Conservation (phyloP, 495 filamentous ascomycete genomes). For the Aspergillus leporis region DNA sequence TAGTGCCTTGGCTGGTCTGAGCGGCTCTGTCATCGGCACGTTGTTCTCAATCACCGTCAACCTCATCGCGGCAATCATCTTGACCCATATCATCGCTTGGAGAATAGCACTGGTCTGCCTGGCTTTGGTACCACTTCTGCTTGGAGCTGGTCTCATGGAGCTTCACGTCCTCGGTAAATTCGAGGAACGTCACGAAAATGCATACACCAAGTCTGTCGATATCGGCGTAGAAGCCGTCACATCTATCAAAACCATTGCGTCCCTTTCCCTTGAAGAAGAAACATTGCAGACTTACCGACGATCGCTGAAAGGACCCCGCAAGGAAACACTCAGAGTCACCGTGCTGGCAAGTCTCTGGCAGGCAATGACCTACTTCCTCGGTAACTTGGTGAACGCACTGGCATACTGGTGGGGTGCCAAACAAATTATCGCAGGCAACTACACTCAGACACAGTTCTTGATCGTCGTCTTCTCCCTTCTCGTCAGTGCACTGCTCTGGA, state of each 20-base stretch:
- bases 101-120: constrained; percentile 43
- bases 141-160: constrained; percentile 53
- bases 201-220: constrained; percentile 50
- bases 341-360: constrained; percentile 53
- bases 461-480: constrained; percentile 60
- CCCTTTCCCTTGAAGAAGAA: constrained; percentile 47
- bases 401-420: constrained; percentile 72
- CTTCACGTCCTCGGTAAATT: constrained; percentile 53
- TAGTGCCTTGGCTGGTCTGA: constrained; percentile 49
- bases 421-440: constrained; percentile 56
- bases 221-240: constrained; percentile 53
- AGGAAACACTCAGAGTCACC: constrained; percentile 49
- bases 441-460: constrained; percentile 61
- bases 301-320: constrained; percentile 41
- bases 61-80: constrained; percentile 43
- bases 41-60: constrained; percentile 49
- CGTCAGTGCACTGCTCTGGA: constrained; percentile 61
- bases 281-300: constrained; percentile 40
- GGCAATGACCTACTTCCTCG: constrained; percentile 53
- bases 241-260: constrained; percentile 56
- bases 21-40: constrained; percentile 44
- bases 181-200: constrained; percentile 58
- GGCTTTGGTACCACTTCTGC: constrained; percentile 41
- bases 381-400: constrained; percentile 59
- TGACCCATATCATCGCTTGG: constrained; percentile 48